Evolutionary conservation across 768 basidiomycete species (phyloP).

Genomic region (Botryobasidium botryosum): DNA sequence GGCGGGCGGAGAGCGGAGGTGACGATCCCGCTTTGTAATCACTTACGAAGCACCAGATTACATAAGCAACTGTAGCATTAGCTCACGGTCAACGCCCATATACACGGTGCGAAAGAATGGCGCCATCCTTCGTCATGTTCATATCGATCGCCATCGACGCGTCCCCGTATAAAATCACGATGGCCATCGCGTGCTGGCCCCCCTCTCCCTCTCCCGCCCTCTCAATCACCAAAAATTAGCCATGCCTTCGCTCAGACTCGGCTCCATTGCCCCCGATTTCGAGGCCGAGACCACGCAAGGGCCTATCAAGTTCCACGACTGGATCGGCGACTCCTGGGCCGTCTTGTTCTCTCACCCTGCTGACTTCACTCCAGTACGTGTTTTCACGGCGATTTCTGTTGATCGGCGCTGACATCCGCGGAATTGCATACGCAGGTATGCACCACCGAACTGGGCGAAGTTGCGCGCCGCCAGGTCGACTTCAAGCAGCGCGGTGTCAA

Average conservation of each 20-base stretch:
- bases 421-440: slow-evolving; percentile 31
- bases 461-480: slow-evolving; percentile 70
- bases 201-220: not conserved
- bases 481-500: slow-evolving; percentile 83
- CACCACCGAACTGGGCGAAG: slow-evolving; percentile 95
- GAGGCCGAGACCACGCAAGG: slow-evolving; percentile 79
- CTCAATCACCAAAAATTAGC: slow-evolving; percentile 1
- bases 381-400: not conserved
- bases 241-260: slow-evolving; percentile 29
- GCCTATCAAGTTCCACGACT: slow-evolving; percentile 82
- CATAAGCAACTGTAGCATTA: too few species aligned
- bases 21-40: too few species aligned
- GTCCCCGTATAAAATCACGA: slow-evolving; percentile 2
- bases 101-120: too few species aligned
- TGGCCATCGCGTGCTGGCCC: not conserved
- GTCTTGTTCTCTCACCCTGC: slow-evolving; percentile 92
- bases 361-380: slow-evolving; percentile 12
- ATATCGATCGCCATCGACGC: too few species aligned
- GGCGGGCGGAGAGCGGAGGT: too few species aligned
- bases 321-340: slow-evolving; percentile 58
- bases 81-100: too few species aligned
- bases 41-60: too few species aligned
- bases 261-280: slow-evolving; percentile 81
- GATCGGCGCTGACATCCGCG: slow-evolving; percentile 6
- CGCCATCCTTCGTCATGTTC: too few species aligned